Conservation (phyloP, 148 eudicot genomes). For the Talinum fruticosum region DNA sequence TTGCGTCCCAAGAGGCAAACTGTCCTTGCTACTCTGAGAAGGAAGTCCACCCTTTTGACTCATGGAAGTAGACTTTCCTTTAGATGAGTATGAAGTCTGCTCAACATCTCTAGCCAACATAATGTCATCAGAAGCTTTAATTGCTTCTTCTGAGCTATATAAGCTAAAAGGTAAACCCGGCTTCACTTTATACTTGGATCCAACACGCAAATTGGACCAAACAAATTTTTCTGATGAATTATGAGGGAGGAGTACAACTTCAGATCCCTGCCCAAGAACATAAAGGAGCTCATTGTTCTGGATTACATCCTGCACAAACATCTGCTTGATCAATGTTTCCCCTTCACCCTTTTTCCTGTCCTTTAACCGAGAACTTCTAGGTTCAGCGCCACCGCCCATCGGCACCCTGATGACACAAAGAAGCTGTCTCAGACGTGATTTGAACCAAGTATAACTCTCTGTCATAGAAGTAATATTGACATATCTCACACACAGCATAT, state of each 20-base stretch:
- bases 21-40: conserved; percentile 19
- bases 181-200: conserved; percentile 39
- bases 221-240: conserved; percentile 54
- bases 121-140: conserved; percentile 41
- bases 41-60: conserved; percentile 20
- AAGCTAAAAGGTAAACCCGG: conserved; percentile 44
- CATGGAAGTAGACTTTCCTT: conserved; percentile 37
- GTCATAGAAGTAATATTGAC: neutral
- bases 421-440: conserved; percentile 4
- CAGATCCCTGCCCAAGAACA: conserved; percentile 67
- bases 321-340: conserved; percentile 71
- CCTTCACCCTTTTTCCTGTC: conserved; percentile 88
- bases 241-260: conserved; percentile 79
- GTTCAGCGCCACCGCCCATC: conserved; percentile 43
- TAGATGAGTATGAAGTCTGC: conserved; percentile 41
- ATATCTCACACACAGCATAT: neutral
- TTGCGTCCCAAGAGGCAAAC: conserved; percentile 19
- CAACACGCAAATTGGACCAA: conserved; percentile 49
- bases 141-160: conserved; percentile 41
- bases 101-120: conserved; percentile 43
- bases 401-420: conserved; percentile 41
- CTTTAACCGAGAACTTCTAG: conserved; percentile 87
- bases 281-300: conserved; percentile 68
- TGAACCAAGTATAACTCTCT: neutral
- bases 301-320: conserved; percentile 73